These are phyloP conservation scores for Saccharomycopsis sp. DNA, from an alignment of 805 yeast genomes.

Conservation along the genomic window DNA sequence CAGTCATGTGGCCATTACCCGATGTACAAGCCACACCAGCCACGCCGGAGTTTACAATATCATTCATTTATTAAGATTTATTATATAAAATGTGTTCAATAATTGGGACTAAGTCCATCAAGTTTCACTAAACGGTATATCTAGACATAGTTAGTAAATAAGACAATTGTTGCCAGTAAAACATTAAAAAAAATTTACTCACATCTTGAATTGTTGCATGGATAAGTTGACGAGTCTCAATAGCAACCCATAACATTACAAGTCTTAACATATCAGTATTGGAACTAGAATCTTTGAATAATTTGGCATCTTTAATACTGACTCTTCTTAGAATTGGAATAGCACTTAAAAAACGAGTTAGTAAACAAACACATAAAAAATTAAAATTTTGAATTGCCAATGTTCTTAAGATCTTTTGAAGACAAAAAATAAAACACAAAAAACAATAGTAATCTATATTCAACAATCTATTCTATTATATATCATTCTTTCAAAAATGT, in stretches of 20 bases:
- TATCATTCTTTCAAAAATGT: background rate
- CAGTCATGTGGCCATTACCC: too few species aligned
- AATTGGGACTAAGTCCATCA: constrained; percentile 9
- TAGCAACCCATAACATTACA: constrained; percentile 84
- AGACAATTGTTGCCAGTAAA: too few species aligned
- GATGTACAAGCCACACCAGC: too few species aligned
- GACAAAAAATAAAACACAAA: background rate
- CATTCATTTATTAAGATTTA: too few species aligned
- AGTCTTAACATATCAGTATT: constrained; percentile 66
- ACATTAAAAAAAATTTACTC: constrained; percentile 24
- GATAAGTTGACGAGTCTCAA: constrained; percentile 82
- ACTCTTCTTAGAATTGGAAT: constrained; percentile 77
- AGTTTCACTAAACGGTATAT: background rate
- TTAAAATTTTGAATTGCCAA: background rate
- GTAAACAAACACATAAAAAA: background rate
- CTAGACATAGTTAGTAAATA: constrained; percentile 2
- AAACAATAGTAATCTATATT: background rate
- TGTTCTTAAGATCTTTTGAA: background rate
- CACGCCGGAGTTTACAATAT: too few species aligned
- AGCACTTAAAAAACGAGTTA: constrained; percentile 35
- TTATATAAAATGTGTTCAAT: background rate
- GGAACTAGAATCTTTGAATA: constrained; percentile 35
- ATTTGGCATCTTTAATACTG: constrained; percentile 55
- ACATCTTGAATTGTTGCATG: constrained; percentile 75
- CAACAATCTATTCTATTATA: background rate